These are phyloP conservation scores for Crinitomyces ghanaensis DNA, from an alignment of 805 yeast genomes.

Conservation along the genomic window DNA sequence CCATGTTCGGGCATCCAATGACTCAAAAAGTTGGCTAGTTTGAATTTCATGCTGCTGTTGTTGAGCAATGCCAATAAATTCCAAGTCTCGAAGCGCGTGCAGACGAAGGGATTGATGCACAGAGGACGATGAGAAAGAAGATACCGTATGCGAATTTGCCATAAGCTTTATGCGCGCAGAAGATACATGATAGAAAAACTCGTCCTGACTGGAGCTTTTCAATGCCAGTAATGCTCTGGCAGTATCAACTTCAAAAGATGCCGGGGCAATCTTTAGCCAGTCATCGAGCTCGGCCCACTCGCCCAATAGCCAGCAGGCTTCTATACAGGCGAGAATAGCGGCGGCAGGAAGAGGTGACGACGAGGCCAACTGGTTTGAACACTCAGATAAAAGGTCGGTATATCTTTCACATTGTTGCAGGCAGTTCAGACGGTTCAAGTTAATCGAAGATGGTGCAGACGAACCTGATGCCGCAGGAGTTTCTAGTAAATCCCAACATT, in stretches of 20 bases:
- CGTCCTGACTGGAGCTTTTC: too few relatives aligned
- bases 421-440: constrained; percentile 56
- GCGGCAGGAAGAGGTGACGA: constrained; percentile 32
- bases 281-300: constrained; percentile 36
- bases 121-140: too few relatives aligned
- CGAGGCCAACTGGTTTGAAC: constrained; percentile 20
- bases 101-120: constrained; percentile 43
- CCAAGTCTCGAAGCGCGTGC: constrained; percentile 54
- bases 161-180: too few relatives aligned
- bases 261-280: constrained; percentile 52
- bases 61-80: constrained; percentile 23
- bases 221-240: constrained; percentile 52
- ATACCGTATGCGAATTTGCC: too few relatives aligned
- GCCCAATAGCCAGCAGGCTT: constrained; percentile 62
- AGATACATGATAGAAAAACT: too few relatives aligned
- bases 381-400: constrained; percentile 46
- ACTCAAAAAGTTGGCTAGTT: constrained; percentile 11
- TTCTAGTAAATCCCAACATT: constrained; percentile 64
- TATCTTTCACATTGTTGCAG: constrained; percentile 67
- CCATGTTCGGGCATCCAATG: constrained; percentile 18
- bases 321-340: constrained; percentile 59
- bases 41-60: constrained; percentile 4
- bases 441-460: constrained; percentile 15
- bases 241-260: constrained; percentile 47
- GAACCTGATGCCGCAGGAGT: constrained; percentile 24